Evolutionary conservation across 169 alveolate genomes (phyloP).

Genomic region (Plasmodium gaboni): DNA sequence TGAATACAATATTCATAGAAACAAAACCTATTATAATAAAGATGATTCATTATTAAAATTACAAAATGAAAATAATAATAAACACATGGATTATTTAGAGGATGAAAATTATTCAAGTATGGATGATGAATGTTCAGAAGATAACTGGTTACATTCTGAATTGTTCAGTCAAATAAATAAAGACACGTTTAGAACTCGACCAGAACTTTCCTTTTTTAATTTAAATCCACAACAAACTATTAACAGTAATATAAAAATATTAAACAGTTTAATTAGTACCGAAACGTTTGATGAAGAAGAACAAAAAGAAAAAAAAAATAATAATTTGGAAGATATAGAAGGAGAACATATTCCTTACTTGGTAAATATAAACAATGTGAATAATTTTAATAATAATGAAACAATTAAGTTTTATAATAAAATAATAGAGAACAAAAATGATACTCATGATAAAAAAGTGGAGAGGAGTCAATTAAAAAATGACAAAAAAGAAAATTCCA

Average conservation of each 20-base stretch:
- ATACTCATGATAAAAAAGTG: background rate
- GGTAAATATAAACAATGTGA: constrained; percentile 20
- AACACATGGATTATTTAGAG: background rate
- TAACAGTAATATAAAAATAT: constrained; percentile 59
- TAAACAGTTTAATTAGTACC: constrained; percentile 46
- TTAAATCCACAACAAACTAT: constrained; percentile 73
- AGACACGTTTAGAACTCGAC: constrained; percentile 76
- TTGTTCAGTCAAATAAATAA: constrained; percentile 76
- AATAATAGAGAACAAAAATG: background rate
- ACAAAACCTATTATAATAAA: too few relatives aligned
- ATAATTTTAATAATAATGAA: background rate
- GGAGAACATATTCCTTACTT: constrained; percentile 71
- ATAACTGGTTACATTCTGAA: constrained; percentile 47
- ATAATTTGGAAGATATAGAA: too few relatives aligned
- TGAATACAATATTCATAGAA: too few relatives aligned
- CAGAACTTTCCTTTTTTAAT: constrained; percentile 73
- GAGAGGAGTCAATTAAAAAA: background rate
- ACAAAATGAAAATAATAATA: background rate
- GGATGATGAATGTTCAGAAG: constrained; percentile 35
- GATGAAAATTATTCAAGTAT: constrained; percentile 12
- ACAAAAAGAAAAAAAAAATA: too few relatives aligned
- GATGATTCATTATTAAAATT: background rate
- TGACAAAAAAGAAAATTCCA: background rate
- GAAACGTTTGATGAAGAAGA: constrained; percentile 60
- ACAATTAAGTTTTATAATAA: background rate